Base-by-base conservation (phyloP, 2,329 filamentous ascomycete species). In the Aspergillus novoparasiticus region DNA sequence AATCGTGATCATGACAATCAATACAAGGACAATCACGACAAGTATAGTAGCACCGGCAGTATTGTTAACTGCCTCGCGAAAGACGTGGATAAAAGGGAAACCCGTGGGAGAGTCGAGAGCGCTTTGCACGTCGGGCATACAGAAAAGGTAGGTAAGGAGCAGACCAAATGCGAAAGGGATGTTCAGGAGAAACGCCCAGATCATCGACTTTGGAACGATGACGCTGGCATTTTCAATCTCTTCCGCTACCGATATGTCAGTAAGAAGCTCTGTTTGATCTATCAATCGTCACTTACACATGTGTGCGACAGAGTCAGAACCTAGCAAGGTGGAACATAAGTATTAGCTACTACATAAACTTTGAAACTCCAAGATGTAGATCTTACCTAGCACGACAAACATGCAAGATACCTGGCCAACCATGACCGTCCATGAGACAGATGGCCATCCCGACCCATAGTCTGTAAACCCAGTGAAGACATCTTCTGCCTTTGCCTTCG, bases 81-180 rank as follows among this genome's bases (percentile, higher is more conserved):
- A 83, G 39, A 84, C 80, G 54, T 84, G 80, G 68, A 82, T 77
- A 67, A 83, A 78, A 11, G 83, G 80, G 48, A 79, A 83, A 0
- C 78, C 75, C 1, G 81, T 83, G 0, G 71, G 59, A 4, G 79
- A 77, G 11, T 77, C 70, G 5, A 82, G 70, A 1, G 81, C 73
- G n/a, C 69, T 64, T 10, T 74, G 66, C 0, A 77, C 66, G 26
- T 72, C 69, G 1, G 71, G 70, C 14, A 71, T 69, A 21, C 67
- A 64, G 55, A 83, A 72, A 19, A 82, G 82, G 1, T 79, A 80
- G 6, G 81, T 71, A 10, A 84, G 70, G 2, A 84, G 69, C 48
- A 81, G 23, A 78, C 50, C 58, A 23, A 63, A 60, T 1, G 57
- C 58, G 8, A 63, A 46, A 1, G 14, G n/a, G 1, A 45, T 48